These are phyloP conservation scores for Amylocarpus encephaloides DNA, from an alignment of 2,329 filamentous ascomycete genomes.

Conservation along the genomic window DNA sequence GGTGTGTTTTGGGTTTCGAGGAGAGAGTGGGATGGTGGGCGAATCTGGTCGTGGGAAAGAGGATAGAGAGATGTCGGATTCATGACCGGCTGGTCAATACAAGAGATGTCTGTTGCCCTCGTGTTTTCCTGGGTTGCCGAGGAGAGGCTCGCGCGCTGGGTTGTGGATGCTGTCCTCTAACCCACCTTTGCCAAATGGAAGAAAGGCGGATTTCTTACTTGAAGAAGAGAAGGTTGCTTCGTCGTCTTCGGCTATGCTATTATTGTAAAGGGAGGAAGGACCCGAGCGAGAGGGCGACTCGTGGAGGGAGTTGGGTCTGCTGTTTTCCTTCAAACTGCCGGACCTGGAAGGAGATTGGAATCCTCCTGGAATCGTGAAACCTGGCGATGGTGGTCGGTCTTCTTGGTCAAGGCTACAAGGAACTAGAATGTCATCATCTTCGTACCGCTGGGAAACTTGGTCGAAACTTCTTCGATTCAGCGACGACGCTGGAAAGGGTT, in stretches of 20 bases:
- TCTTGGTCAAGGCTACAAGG: slow-evolving; percentile 14
- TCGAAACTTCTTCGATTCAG: no score
- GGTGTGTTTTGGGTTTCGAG: no score
- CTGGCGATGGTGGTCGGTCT: slow-evolving; percentile 14
- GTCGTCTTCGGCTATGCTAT: not conserved
- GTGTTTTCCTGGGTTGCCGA: no score
- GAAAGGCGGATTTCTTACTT: no score
- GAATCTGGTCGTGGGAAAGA: no score
- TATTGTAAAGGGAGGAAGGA: not conserved
- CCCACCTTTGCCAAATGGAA: slow-evolving; percentile 1
- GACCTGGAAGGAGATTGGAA: no score
- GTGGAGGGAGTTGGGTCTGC: not conserved
- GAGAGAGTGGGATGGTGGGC: no score
- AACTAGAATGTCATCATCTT: slow-evolving; percentile 11
- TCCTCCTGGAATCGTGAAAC: slow-evolving; percentile 3
- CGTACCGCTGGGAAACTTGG: not conserved
- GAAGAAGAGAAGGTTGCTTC: not conserved
- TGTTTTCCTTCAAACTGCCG: no score
- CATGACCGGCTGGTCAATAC: no score
- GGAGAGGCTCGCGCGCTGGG: slow-evolving; percentile 5
- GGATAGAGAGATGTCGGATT: no score
- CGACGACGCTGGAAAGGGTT: not conserved
- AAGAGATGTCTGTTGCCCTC: no score
- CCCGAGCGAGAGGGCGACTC: not conserved
- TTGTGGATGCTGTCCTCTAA: slow-evolving; percentile 18